Conservation (phyloP, 2,329 filamentous ascomycete genomes). For the Harringtonia lauricola region DNA sequence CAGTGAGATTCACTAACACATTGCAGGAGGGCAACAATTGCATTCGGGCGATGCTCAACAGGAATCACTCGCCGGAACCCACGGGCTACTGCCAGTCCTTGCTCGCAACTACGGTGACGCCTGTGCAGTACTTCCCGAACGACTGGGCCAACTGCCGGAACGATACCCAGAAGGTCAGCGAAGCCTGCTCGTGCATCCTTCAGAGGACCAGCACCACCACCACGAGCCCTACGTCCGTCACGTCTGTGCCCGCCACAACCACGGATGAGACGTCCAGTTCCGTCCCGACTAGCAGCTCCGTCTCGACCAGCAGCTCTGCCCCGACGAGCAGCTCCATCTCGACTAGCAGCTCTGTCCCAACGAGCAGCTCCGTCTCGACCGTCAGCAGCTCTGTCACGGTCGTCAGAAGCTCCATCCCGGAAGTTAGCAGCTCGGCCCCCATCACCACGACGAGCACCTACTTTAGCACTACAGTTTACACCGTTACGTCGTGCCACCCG, state of each 20-base stretch:
- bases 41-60: constrained; percentile 7
- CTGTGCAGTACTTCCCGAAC: not conserved
- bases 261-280: too few relatives aligned
- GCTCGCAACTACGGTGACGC: not conserved
- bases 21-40: constrained; percentile 8
- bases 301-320: too few relatives aligned
- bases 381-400: too few relatives aligned
- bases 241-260: not conserved
- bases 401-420: too few relatives aligned
- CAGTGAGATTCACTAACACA: not conserved
- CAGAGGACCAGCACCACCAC: not conserved
- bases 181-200: constrained; percentile 7
- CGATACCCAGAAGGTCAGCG: constrained; percentile 2
- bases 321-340: too few relatives aligned
- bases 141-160: constrained; percentile 9
- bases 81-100: constrained; percentile 6
- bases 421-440: too few relatives aligned
- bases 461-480: not conserved
- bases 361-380: too few relatives aligned
- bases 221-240: not conserved
- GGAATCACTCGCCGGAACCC: not conserved
- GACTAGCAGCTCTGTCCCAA: too few relatives aligned
- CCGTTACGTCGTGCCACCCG: not conserved
- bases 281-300: too few relatives aligned
- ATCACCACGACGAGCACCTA: not conserved